Conservation (phyloP, 2,329 filamentous ascomycete species). For the Ophiostoma sp. region DNA sequence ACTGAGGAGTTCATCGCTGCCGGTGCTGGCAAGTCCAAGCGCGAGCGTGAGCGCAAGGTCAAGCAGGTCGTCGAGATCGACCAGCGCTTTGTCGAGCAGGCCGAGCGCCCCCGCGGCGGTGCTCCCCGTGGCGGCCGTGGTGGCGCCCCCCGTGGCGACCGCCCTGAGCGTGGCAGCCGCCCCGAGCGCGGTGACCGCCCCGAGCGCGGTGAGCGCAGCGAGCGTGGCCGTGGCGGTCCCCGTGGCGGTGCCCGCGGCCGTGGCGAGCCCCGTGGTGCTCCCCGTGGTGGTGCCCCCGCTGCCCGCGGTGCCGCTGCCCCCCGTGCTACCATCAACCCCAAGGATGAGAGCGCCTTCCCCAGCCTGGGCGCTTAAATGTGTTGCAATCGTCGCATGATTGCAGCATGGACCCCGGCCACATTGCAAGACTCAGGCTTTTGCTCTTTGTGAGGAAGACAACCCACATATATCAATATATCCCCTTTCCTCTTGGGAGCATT, state of each 20-base stretch:
- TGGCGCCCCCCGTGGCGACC: conserved; percentile 44
- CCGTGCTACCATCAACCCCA: conserved; percentile 51
- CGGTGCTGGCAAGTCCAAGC: conserved; percentile 69
- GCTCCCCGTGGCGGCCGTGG: conserved; percentile 40
- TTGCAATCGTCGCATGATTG: conserved; percentile 17
- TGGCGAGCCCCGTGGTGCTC: conserved; percentile 43
- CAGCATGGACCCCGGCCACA: conserved; percentile 16
- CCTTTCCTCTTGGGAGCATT: not conserved
- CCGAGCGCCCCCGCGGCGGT: conserved; percentile 54
- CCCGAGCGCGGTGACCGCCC: conserved; percentile 36
- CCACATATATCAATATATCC: not conserved
- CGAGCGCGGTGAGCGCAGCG: conserved; percentile 39
- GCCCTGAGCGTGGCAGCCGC: conserved; percentile 42
- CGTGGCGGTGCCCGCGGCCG: conserved; percentile 39
- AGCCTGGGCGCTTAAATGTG: conserved; percentile 47
- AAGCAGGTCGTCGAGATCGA: conserved; percentile 89
- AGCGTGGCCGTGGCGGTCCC: conserved; percentile 42
- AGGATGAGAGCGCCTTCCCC: conserved; percentile 55
- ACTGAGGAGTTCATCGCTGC: conserved; percentile 74
- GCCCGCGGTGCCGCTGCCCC: conserved; percentile 34
- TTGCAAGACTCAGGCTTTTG: not conserved
- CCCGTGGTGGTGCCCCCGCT: conserved; percentile 32
- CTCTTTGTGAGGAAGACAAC: not conserved
- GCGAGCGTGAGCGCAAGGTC: conserved; percentile 84
- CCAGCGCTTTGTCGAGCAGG: conserved; percentile 73